Conservation (phyloP, 1,284 basidiomycete species). For the Naganishia cerealis region DNA sequence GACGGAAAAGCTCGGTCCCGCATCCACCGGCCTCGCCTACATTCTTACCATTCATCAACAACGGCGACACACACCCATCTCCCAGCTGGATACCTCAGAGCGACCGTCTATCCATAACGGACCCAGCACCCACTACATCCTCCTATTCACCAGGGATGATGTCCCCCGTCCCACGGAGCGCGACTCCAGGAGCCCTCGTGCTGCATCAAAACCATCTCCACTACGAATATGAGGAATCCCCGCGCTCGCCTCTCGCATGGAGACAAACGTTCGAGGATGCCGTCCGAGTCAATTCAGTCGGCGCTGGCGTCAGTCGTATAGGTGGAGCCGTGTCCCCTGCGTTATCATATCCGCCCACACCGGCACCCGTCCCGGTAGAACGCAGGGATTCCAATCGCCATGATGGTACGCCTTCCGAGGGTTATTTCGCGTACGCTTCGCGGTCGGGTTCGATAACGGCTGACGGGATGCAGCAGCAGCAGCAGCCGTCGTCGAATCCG, state of each 20-base stretch:
- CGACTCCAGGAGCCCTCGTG: neutral
- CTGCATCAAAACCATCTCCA: neutral
- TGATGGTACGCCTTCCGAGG: neutral
- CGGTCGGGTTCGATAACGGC: neutral
- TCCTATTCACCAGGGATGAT: slow-evolving; percentile 2
- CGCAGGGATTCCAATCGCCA: neutral
- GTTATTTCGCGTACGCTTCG: slow-evolving; percentile 9
- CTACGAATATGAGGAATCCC: slow-evolving; percentile 15
- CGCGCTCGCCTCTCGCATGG: slow-evolving; percentile 13
- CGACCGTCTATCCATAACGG: neutral
- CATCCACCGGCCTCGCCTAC: neutral
- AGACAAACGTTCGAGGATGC: slow-evolving; percentile 25
- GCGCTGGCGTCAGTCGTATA: neutral
- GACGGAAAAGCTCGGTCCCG: neutral
- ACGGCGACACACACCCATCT: neutral
- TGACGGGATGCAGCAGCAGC: neutral
- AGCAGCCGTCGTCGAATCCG: neutral
- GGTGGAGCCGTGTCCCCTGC: slow-evolving; percentile 1
- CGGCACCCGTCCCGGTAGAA: slow-evolving; percentile 12
- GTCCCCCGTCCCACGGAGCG: neutral
- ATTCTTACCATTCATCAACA: neutral
- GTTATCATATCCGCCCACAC: slow-evolving; percentile 6
- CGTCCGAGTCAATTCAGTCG: slow-evolving; percentile 1
- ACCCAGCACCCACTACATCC: neutral
- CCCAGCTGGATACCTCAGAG: neutral